phyloP scores from a whole-genome alignment of 2,329 filamentous ascomycete genomes.

The Sporothrix brasiliensis region DNA sequence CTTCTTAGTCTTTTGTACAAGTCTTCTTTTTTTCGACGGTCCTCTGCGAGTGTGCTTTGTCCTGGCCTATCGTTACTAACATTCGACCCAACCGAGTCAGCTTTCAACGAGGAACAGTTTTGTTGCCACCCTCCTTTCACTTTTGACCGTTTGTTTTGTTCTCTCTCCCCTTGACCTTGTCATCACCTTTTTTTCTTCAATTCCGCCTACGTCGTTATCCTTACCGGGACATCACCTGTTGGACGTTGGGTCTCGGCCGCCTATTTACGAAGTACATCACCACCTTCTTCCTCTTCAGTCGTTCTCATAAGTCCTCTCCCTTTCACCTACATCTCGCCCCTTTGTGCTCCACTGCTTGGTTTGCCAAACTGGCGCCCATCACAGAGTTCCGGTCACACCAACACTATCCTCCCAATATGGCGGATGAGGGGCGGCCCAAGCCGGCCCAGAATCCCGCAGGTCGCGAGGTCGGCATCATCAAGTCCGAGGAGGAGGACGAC shows the following conservation, averaged over 20 bases:
- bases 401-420: constrained; percentile 33
- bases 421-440: constrained; percentile 35
- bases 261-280: no score
- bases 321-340: not conserved
- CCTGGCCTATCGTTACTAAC: constrained; percentile 1
- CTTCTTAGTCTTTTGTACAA: not conserved
- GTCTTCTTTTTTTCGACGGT: not conserved
- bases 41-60: not conserved
- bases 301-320: no score
- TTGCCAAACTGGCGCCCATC: constrained; percentile 35
- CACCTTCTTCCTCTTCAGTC: no score
- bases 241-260: no score
- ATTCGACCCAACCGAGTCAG: not conserved
- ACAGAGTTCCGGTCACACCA: constrained; percentile 29
- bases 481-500: constrained; percentile 34
- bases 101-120: not conserved
- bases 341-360: not conserved
- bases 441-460: constrained; percentile 32
- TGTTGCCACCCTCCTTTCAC: not conserved
- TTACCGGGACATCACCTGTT: no score
- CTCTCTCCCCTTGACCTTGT: constrained; percentile 9
- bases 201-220: not conserved
- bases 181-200: not conserved
- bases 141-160: not conserved
- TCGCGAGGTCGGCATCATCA: constrained; percentile 29